Percentiles rank a stretch among this genome's conserved stretches.
phyloP scores from a whole-genome alignment of 2,329 filamentous ascomycete species.

The Stemphylium lycopersici region DNA sequence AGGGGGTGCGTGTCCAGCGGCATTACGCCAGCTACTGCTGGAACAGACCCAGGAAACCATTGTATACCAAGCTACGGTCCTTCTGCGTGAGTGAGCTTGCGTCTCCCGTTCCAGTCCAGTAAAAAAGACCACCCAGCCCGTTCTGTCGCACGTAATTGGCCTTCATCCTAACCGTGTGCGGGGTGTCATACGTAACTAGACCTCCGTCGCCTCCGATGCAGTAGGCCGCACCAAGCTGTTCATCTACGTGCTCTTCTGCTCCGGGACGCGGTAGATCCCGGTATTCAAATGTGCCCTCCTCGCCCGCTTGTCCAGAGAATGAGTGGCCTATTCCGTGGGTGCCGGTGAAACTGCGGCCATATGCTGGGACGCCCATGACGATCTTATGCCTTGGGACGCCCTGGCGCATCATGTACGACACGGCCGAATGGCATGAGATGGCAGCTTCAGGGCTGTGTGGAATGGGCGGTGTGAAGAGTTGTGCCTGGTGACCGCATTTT shows the following conservation, averaged over 20 bases:
- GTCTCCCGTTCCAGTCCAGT: constrained; percentile 80
- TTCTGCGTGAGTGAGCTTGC: constrained; percentile 53
- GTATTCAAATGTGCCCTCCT: constrained; percentile 76
- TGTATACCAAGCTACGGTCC: constrained; percentile 63
- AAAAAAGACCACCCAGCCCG: constrained; percentile 76
- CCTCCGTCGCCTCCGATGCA: constrained; percentile 76
- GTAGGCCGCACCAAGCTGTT: constrained; percentile 70
- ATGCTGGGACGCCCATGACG: constrained; percentile 75
- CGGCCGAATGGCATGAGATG: constrained; percentile 68
- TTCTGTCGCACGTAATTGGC: constrained; percentile 74
- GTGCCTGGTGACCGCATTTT: constrained; percentile 75
- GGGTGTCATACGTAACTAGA: constrained; percentile 81
- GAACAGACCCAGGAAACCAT: constrained; percentile 62
- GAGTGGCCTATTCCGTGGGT: constrained; percentile 69
- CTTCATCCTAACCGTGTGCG: constrained; percentile 76
- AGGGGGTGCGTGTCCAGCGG: background rate
- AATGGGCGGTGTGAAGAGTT: constrained; percentile 66
- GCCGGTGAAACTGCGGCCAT: constrained; percentile 75
- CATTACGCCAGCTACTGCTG: constrained; percentile 25
- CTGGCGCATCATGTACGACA: constrained; percentile 68
- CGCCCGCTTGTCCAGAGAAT: constrained; percentile 60
- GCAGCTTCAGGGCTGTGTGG: constrained; percentile 62
- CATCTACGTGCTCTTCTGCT: constrained; percentile 71
- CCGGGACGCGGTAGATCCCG: constrained; percentile 67
- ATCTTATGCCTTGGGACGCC: constrained; percentile 75